Percentiles rank a stretch among this genome's conserved stretches.
These are phyloP conservation scores for Penstemon davidsonii DNA, from an alignment of 257 asterid species.

Conservation along the genomic window DNA sequence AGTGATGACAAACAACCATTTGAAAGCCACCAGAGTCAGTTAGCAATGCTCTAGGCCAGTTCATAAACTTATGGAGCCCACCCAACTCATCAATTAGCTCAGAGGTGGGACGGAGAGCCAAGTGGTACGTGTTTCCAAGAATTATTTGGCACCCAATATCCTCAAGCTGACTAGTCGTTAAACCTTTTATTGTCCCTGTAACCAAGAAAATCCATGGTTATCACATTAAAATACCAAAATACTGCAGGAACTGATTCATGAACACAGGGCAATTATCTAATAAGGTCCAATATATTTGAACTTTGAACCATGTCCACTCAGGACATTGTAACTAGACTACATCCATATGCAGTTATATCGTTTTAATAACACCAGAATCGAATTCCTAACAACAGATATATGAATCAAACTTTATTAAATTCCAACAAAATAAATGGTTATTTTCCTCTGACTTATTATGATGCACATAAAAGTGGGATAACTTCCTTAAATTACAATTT, in stretches of 20 bases:
- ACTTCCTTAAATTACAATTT: not conserved
- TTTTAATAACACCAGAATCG: conserved; percentile 5
- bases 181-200: conserved; percentile 91
- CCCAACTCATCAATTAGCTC: conserved; percentile 95
- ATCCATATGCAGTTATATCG: not conserved
- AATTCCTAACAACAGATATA: not conserved
- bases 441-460: not conserved
- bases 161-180: conserved; percentile 86
- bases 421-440: conserved; percentile 1
- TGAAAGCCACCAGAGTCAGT: conserved; percentile 99
- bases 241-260: conserved; percentile 4
- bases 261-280: not conserved
- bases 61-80: conserved; percentile 97
- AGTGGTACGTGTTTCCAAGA: conserved; percentile 94
- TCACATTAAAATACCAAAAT: not conserved
- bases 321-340: not conserved
- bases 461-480: not conserved
- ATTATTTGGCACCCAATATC: conserved; percentile 97
- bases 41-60: conserved; percentile 94
- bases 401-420: not conserved
- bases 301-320: too few species aligned
- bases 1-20: conserved; percentile 61
- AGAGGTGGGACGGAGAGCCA: conserved; percentile 96
- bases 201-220: conserved; percentile 24
- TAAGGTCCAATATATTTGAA: not conserved